Percentiles rank a stretch among this genome's conserved stretches.
Evolutionary conservation across 202 grass and related monocot species (phyloP).

Genomic region (Digitaria exilis): DNA sequence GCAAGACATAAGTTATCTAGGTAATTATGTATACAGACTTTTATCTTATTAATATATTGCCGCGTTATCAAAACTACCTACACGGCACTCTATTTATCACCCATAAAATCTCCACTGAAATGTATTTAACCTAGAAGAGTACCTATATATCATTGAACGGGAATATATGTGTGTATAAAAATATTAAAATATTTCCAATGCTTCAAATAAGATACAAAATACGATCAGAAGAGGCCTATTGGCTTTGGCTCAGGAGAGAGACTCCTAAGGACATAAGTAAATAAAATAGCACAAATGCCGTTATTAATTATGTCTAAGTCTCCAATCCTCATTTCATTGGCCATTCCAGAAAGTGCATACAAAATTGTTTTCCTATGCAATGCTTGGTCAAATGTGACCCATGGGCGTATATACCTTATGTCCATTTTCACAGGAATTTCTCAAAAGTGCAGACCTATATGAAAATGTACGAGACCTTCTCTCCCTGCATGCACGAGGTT

Average conservation of each 20-base stretch:
- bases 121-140: background rate
- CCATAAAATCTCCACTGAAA: no score
- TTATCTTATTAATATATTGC: no score
- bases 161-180: background rate
- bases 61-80: no score
- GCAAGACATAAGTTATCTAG: no score
- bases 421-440: background rate
- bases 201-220: no score
- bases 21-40: no score
- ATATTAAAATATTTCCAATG: background rate
- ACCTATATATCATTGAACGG: background rate
- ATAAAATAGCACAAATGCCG: background rate
- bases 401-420: background rate
- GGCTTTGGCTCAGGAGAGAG: no score
- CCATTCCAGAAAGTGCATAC: background rate
- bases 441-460: background rate
- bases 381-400: background rate
- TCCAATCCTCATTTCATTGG: background rate
- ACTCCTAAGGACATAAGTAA: background rate
- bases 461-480: background rate
- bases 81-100: no score
- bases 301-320: background rate
- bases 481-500: background rate
- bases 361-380: background rate
- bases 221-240: no score